Conservation (phyloP, 257 asterid genomes). For the Gentiana dahurica region DNA sequence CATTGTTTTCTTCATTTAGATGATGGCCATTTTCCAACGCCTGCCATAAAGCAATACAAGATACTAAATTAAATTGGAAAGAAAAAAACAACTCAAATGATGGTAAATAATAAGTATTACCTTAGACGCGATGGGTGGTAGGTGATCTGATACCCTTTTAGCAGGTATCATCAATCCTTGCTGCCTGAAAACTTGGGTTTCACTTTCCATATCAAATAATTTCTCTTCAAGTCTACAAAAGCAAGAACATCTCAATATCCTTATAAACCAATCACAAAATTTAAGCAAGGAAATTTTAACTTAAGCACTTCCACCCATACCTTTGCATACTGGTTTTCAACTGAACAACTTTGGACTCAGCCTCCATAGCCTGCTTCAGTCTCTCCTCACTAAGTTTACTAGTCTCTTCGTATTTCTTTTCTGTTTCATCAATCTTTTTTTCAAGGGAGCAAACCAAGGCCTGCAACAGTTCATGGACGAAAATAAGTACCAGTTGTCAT, state of each 20-base stretch:
- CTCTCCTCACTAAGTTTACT: conserved; percentile 86
- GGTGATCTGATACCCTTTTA: conserved; percentile 42
- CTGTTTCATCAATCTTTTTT: conserved; percentile 80
- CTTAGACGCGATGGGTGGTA: conserved; percentile 37
- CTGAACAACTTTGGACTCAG: conserved; percentile 82
- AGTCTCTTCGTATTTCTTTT: conserved; percentile 83
- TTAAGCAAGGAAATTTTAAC: background rate
- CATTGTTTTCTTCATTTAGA: conserved; percentile 34
- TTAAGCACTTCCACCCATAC: conserved; percentile 18
- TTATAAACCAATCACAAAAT: no score
- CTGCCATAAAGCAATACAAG: conserved; percentile 32
- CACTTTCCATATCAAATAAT: conserved; percentile 78
- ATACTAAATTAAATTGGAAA: conserved; percentile 11
- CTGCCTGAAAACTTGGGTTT: conserved; percentile 80
- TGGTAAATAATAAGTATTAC: conserved; percentile 21
- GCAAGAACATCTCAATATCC: background rate
- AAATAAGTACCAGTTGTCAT: conserved; percentile 2
- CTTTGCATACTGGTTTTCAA: conserved; percentile 75
- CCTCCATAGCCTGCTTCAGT: conserved; percentile 84
- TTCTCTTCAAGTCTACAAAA: conserved; percentile 75
- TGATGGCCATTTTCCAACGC: conserved; percentile 76
- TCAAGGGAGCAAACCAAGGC: conserved; percentile 75
- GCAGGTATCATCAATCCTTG: conserved; percentile 53
- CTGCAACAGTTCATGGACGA: conserved; percentile 28
- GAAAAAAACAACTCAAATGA: conserved; percentile 8